Conservation (phyloP, 768 basidiomycete genomes). For the Suillus spraguei region DNA sequence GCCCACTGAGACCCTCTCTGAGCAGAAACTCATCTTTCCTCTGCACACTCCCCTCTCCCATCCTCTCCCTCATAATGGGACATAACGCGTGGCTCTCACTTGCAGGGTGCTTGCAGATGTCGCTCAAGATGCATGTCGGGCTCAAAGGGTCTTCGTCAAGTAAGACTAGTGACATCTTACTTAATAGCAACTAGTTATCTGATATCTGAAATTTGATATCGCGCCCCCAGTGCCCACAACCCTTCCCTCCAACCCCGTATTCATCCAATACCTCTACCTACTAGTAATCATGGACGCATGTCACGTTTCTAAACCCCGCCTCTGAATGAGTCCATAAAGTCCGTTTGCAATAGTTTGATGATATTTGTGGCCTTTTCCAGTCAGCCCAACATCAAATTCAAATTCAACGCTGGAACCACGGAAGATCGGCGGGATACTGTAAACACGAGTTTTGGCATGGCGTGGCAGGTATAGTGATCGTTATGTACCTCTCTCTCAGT, state of each 20-base stretch:
- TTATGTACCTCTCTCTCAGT: constrained; percentile 52
- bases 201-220: not conserved
- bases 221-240: constrained; percentile 16
- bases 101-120: constrained; percentile 80
- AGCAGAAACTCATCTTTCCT: constrained; percentile 78
- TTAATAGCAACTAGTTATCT: not conserved
- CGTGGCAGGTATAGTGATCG: constrained; percentile 77
- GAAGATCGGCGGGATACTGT: constrained; percentile 95
- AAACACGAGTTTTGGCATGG: constrained; percentile 80
- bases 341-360: constrained; percentile 96
- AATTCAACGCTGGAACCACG: constrained; percentile 40
- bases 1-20: not conserved
- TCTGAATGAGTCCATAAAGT: constrained; percentile 53
- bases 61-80: no score
- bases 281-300: constrained; percentile 90
- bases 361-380: constrained; percentile 76
- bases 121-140: constrained; percentile 26
- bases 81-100: no score
- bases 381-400: constrained; percentile 28
- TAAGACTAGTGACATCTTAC: not conserved
- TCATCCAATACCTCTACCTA: constrained; percentile 91
- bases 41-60: constrained; percentile 66
- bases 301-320: constrained; percentile 52
- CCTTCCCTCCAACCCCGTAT: constrained; percentile 68
- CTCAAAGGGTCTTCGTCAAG: constrained; percentile 19